Evolutionary conservation across 2,329 filamentous ascomycete species (phyloP), one percentile per base, ranked within the genome.

Genomic region (Monosporascus sp.): DNA sequence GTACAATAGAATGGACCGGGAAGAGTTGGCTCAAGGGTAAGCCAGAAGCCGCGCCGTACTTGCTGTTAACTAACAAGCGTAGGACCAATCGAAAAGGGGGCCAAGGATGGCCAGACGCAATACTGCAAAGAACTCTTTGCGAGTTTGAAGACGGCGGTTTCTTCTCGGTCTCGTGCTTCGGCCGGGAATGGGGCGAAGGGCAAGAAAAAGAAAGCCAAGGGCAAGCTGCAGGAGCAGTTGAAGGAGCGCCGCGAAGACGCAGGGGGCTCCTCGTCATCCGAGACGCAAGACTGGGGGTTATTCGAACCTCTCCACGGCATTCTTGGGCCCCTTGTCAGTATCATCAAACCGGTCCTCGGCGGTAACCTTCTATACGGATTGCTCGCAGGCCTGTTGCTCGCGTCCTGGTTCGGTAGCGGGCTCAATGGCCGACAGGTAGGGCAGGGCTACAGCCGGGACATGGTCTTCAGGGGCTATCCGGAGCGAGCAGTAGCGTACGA

Each of bases 11-110:
- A 66, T 99, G 95, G 95, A 87, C 87, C 3, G 92, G 92, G 62
- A 99, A 97, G 78, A 97, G 92, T 75, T 99, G 94, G 94, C 75
- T 99, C 46, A 97, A 94, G 76, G 90, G 92, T 95, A 76, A 67
- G 77, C 38, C 50, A 58, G 35, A 58, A 52, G 36, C 46, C 27
- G 20, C 48, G 0, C 11, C 39, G 20, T 45, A n/a, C 15, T 24
- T 20, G 25, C 27, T 18, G 11, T 24, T 48, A 54, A 49, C 70
- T 76, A 58, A 77, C 54, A 36, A 49, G 50, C 44, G 37, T 60
- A 96, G 91, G 89, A 57, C 89, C 94, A 2, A 99, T 99, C 62
- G 94, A 99, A 69, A 97, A 96, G 70, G 93, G 90, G 55, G 90
- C 92, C 44, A 92, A 88, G 57, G 92, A 97, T 52, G 94, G 94